A percentile compares a stretch with the other conserved stretches of the same genome.
phyloP scores from a whole-genome alignment of 805 yeast genomes.

The Candida koratica region DNA sequence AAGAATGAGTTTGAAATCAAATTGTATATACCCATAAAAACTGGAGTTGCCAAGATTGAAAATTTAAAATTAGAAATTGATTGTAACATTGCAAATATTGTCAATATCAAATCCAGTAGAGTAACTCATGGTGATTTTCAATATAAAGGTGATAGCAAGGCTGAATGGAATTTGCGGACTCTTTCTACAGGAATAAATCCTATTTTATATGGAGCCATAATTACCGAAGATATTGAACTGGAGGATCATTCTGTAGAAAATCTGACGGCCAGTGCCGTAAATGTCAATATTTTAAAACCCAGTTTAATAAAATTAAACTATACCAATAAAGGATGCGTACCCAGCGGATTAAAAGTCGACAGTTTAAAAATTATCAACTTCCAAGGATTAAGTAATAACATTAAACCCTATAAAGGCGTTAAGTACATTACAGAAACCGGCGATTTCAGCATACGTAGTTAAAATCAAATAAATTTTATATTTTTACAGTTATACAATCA shows the following conservation, averaged over 20 bases:
- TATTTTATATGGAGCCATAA: conserved; percentile 56
- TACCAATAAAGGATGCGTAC: conserved; percentile 60
- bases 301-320: conserved; percentile 49
- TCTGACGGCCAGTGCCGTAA: conserved; percentile 5
- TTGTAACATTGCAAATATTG: conserved; percentile 15
- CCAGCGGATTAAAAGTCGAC: conserved; percentile 72
- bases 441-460: conserved; percentile 42
- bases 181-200: conserved; percentile 65
- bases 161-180: conserved; percentile 63
- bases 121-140: conserved; percentile 76
- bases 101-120: conserved; percentile 52
- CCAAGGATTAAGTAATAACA: conserved; percentile 56
- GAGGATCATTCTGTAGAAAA: conserved; percentile 9
- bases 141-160: conserved; percentile 46
- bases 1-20: conserved; percentile 62
- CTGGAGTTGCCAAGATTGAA: conserved; percentile 32
- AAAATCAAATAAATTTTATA: background rate
- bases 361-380: conserved; percentile 54
- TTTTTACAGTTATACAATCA: background rate
- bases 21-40: conserved; percentile 38
- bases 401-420: conserved; percentile 87
- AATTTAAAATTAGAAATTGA: conserved; percentile 26
- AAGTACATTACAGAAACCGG: conserved; percentile 69
- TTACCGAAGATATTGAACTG: conserved; percentile 20
- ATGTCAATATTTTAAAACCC: conserved; percentile 18